A percentile compares a stretch with the other conserved stretches of the same genome.
Evolutionary conservation across 331 rosid genomes (phyloP).

Genomic region (Quercus phellos): DNA sequence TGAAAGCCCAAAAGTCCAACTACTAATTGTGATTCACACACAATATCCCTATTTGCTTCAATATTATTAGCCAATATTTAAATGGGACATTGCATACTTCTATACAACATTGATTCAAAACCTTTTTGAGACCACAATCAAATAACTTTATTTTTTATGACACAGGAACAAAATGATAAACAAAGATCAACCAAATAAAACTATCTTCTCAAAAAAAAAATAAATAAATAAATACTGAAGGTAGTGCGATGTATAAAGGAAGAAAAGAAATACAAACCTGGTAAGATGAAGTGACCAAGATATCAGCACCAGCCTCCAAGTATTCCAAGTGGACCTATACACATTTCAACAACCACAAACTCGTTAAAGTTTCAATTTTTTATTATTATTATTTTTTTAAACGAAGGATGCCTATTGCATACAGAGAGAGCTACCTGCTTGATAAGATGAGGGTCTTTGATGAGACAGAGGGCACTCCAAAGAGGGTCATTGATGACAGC

Average conservation of each 20-base stretch:
- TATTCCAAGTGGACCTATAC: constrained; percentile 78
- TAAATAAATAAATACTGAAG: neutral
- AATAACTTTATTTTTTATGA: neutral
- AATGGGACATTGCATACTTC: neutral
- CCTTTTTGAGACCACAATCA: neutral
- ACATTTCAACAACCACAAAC: neutral
- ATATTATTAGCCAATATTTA: neutral
- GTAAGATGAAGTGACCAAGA: constrained; percentile 82
- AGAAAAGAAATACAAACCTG: constrained; percentile 44
- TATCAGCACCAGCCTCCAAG: constrained; percentile 78
- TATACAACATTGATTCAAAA: neutral
- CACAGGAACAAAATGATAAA: neutral
- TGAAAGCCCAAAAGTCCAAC: neutral
- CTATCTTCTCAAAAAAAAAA: neutral
- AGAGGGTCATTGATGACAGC: constrained; percentile 72
- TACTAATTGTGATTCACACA: neutral
- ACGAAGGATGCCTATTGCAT: neutral
- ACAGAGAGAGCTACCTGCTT: constrained; percentile 31
- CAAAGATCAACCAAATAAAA: neutral
- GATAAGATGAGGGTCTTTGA: constrained; percentile 60
- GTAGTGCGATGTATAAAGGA: neutral
- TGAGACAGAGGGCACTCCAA: constrained; percentile 83
- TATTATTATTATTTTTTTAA: neutral
- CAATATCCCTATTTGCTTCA: neutral
- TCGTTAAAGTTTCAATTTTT: neutral